Evolutionary conservation across 2,329 filamentous ascomycete genomes (phyloP).

Genomic region (Hypoxylon sp.): DNA sequence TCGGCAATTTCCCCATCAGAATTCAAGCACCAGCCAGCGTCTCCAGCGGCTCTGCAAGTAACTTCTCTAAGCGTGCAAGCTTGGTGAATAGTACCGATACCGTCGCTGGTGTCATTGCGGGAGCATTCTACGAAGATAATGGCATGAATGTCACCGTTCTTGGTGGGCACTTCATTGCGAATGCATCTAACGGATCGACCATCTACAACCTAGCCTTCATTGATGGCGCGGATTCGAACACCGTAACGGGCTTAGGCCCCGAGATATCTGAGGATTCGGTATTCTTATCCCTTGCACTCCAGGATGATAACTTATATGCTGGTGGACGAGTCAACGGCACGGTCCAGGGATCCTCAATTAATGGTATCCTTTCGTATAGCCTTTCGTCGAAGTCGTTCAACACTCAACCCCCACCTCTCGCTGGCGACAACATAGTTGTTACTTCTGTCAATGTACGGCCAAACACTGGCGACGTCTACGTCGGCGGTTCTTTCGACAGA

Average conservation of each 20-base stretch:
- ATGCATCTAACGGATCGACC: constrained; percentile 74
- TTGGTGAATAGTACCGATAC: constrained; percentile 53
- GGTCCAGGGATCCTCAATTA: constrained; percentile 72
- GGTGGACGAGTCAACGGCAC: constrained; percentile 84
- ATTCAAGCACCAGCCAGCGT: constrained; percentile 58
- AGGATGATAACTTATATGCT: constrained; percentile 79
- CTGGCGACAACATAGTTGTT: constrained; percentile 78
- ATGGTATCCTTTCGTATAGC: constrained; percentile 85
- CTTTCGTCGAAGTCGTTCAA: constrained; percentile 73
- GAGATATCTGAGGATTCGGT: constrained; percentile 79
- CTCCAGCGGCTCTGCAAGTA: constrained; percentile 53
- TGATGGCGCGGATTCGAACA: constrained; percentile 77
- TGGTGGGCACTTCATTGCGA: constrained; percentile 86
- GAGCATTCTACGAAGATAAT: constrained; percentile 79
- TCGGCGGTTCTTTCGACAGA: constrained; percentile 86
- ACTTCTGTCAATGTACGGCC: constrained; percentile 81
- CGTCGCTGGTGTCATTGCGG: constrained; percentile 80
- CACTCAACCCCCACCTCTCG: constrained; percentile 80
- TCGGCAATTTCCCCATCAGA: constrained; percentile 71
- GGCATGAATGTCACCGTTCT: constrained; percentile 86
- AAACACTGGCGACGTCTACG: constrained; percentile 79
- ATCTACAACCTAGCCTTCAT: constrained; percentile 87
- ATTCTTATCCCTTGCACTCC: constrained; percentile 77
- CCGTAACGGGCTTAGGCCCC: constrained; percentile 76
- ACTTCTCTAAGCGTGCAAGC: constrained; percentile 62